Percentiles rank a stretch among this genome's conserved stretches.
Evolutionary conservation across 148 eudicot genomes (phyloP).

Genomic region (Euryodendron excelsum): DNA sequence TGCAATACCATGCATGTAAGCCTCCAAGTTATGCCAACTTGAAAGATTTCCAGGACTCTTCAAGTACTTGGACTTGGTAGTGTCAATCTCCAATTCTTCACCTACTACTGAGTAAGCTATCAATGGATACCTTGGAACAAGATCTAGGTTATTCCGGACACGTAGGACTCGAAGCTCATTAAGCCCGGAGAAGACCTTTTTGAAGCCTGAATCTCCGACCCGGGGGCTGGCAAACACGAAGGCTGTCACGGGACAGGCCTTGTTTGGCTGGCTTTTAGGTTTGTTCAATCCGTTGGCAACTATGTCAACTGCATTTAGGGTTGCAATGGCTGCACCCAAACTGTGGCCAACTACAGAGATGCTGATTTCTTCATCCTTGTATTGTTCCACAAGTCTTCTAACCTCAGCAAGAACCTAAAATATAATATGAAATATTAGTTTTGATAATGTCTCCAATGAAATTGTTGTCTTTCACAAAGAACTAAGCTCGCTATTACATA

Average conservation of each 20-base stretch:
- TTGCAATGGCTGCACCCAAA: conserved; percentile 60
- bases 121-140: conserved; percentile 55
- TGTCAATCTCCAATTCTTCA: conserved; percentile 48
- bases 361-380: conserved; percentile 60
- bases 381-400: conserved; percentile 39
- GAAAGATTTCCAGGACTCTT: conserved; percentile 41
- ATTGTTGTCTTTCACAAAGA: too few species aligned
- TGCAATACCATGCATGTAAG: conserved; percentile 73
- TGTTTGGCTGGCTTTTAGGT: conserved; percentile 22
- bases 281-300: conserved; percentile 44
- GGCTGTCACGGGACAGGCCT: conserved; percentile 50
- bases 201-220: conserved; percentile 59
- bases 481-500: too few species aligned
- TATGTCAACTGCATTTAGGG: conserved; percentile 63
- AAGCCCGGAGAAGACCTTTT: conserved; percentile 19
- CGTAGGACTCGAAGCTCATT: conserved; percentile 37
- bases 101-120: conserved; percentile 61
- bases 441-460: too few species aligned
- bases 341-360: conserved; percentile 66
- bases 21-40: conserved; percentile 74
- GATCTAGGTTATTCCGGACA: conserved; percentile 41
- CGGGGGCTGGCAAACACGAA: conserved; percentile 59
- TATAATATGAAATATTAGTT: background rate
- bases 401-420: conserved; percentile 58
- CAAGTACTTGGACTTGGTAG: conserved; percentile 51